These are phyloP conservation scores for Kalanchoe fedtschenkoi DNA, from an alignment of 164 flowering plant genomes.

Conservation along the genomic window DNA sequence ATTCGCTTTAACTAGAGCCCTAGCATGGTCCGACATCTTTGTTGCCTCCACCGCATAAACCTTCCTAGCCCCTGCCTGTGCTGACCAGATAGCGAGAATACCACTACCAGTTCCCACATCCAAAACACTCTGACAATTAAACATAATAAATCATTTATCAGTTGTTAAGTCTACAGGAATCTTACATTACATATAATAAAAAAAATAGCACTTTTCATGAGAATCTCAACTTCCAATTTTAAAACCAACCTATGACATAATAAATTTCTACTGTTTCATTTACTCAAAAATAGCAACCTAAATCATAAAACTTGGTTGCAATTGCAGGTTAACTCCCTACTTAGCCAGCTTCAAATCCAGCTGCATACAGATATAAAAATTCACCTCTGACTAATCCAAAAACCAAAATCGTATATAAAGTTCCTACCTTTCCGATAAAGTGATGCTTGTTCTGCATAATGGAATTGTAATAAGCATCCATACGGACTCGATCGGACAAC, in stretches of 20 bases:
- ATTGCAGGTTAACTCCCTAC: background rate
- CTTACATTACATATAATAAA: slow-evolving; percentile 10
- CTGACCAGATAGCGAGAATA: slow-evolving; percentile 96
- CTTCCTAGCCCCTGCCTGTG: slow-evolving; percentile 93
- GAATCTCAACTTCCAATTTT: no score
- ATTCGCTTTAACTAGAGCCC: slow-evolving; percentile 69
- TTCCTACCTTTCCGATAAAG: slow-evolving; percentile 60
- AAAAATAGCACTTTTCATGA: no score
- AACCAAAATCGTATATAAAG: background rate
- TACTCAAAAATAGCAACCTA: no score
- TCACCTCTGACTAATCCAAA: background rate
- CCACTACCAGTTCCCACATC: slow-evolving; percentile 99
- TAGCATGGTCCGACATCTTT: slow-evolving; percentile 89
- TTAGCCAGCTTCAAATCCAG: background rate
- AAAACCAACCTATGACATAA: no score
- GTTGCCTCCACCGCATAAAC: slow-evolving; percentile 99
- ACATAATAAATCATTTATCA: no score
- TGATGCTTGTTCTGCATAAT: slow-evolving; percentile 69
- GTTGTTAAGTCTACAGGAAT: no score
- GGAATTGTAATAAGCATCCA: slow-evolving; percentile 88
- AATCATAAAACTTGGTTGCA: background rate
- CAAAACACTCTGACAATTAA: slow-evolving; percentile 46
- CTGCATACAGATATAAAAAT: background rate
- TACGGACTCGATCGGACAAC: slow-evolving; percentile 90
- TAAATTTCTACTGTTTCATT: no score